phyloP scores from a whole-genome alignment of 768 basidiomycete species.

The Mycena indigotica region DNA sequence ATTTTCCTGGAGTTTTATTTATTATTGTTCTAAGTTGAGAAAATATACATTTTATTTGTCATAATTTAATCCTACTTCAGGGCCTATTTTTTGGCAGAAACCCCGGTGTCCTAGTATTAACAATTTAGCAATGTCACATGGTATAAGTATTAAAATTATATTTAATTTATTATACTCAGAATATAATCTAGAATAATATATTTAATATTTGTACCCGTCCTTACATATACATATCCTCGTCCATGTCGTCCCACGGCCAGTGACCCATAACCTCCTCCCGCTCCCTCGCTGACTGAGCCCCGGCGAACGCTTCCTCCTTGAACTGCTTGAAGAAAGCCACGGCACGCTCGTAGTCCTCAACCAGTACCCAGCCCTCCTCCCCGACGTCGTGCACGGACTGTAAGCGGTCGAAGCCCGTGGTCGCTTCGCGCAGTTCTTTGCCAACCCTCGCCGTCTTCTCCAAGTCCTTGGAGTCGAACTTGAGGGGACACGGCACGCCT shows the following conservation, averaged over 20 bases:
- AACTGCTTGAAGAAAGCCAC: slow-evolving; percentile 33
- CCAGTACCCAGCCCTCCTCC: slow-evolving; percentile 46
- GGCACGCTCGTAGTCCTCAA: slow-evolving; percentile 43
- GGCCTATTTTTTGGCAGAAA: no score
- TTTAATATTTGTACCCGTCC: no score
- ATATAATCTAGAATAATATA: no score
- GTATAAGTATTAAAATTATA: no score
- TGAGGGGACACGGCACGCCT: slow-evolving; percentile 45
- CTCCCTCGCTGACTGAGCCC: slow-evolving; percentile 35
- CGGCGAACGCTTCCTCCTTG: slow-evolving; percentile 38
- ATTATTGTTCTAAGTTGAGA: no score
- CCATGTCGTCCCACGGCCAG: slow-evolving; percentile 53
- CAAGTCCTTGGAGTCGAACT: slow-evolving; percentile 49
- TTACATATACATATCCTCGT: slow-evolving; percentile 50
- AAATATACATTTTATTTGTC: no score
- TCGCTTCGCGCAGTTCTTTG: slow-evolving; percentile 31
- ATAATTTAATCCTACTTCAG: no score
- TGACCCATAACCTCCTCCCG: slow-evolving; percentile 40
- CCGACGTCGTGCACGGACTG: slow-evolving; percentile 35
- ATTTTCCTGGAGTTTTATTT: no score
- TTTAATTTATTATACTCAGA: no score
- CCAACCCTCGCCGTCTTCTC: slow-evolving; percentile 42
- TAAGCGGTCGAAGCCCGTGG: slow-evolving; percentile 31
- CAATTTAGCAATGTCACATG: no score
- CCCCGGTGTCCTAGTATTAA: no score